A percentile compares a stretch with the other conserved stretches of the same genome.
Conservation (phyloP, 306 rosid species). For the Ceratonia siliqua region DNA sequence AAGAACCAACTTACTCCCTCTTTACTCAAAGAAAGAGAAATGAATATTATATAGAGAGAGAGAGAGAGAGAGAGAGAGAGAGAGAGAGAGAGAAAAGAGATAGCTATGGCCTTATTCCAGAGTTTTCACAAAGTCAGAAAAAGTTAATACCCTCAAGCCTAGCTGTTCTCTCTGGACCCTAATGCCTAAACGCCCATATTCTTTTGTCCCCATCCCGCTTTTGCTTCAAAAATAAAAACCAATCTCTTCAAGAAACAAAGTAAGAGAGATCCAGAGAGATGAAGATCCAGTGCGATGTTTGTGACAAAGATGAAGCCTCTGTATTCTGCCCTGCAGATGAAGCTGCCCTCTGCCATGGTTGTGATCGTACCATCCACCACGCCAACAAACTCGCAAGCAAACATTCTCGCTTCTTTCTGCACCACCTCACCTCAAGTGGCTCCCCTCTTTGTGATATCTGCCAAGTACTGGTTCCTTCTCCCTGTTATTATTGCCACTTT, state of each 20-base stretch:
- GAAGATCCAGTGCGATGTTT: slow-evolving; percentile 89
- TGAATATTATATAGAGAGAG: slow-evolving; percentile 10
- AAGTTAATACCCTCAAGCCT: slow-evolving; percentile 34
- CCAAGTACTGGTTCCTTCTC: slow-evolving; percentile 44
- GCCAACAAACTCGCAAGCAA: slow-evolving; percentile 82
- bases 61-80: not conserved
- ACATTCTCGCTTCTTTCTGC: slow-evolving; percentile 68
- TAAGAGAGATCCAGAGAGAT: slow-evolving; percentile 32
- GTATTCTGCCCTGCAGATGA: slow-evolving; percentile 87
- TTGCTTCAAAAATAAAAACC: not conserved
- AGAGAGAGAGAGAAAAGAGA: not conserved
- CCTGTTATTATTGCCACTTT: not conserved
- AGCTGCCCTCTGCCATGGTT: slow-evolving; percentile 79
- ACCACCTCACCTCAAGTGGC: slow-evolving; percentile 48
- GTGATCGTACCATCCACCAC: slow-evolving; percentile 73
- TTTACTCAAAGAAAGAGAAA: slow-evolving; percentile 34
- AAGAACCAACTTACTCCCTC: slow-evolving; percentile 46
- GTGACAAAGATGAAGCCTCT: slow-evolving; percentile 63
- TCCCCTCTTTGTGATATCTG: slow-evolving; percentile 84
- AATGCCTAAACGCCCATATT: slow-evolving; percentile 58
- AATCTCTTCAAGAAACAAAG: not conserved
- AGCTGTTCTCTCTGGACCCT: slow-evolving; percentile 53
- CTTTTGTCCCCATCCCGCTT: slow-evolving; percentile 39
- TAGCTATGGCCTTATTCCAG: slow-evolving; percentile 9
- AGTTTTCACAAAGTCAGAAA: slow-evolving; percentile 42